These are phyloP conservation scores for Talaromyces borbonicus DNA, from an alignment of 495 filamentous ascomycete genomes.

Conservation along the genomic window DNA sequence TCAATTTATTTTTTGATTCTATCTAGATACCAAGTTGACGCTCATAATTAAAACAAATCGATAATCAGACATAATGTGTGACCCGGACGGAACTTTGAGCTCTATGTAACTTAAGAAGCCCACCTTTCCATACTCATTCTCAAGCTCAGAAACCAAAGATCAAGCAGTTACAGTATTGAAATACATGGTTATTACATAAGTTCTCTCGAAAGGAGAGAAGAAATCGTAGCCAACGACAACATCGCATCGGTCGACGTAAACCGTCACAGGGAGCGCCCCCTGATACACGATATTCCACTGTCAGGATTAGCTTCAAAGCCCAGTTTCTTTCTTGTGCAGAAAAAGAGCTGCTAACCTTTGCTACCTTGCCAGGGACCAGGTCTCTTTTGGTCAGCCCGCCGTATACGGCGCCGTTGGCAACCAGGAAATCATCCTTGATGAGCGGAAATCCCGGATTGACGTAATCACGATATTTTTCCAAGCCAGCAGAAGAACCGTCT, in stretches of 20 bases:
- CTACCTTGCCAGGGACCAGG: constrained; percentile 9
- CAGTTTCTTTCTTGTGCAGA: not conserved
- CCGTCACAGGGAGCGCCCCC: constrained; percentile 15
- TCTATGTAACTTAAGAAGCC: no score
- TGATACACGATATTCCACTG: constrained; percentile 21
- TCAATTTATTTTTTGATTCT: no score
- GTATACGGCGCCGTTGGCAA: constrained; percentile 13
- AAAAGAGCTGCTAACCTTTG: constrained; percentile 11
- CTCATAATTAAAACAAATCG: no score
- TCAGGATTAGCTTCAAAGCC: not conserved
- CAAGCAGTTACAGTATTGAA: constrained; percentile 13
- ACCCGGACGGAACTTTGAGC: no score
- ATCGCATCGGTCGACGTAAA: constrained; percentile 16
- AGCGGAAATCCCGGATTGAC: constrained; percentile 17
- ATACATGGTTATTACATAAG: constrained; percentile 16
- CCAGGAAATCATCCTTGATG: constrained; percentile 13
- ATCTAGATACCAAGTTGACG: no score
- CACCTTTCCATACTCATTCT: not conserved
- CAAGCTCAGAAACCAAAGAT: no score
- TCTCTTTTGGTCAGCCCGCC: constrained; percentile 14
- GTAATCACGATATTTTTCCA: constrained; percentile 12
- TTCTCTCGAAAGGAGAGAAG: constrained; percentile 17
- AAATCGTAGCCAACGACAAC: constrained; percentile 22
- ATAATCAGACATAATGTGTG: no score
- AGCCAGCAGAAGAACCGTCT: constrained; percentile 1